These are phyloP conservation scores for Phytopythium chamaehyphon DNA, from an alignment of 352 stramenopile genomes.

Conservation along the genomic window DNA sequence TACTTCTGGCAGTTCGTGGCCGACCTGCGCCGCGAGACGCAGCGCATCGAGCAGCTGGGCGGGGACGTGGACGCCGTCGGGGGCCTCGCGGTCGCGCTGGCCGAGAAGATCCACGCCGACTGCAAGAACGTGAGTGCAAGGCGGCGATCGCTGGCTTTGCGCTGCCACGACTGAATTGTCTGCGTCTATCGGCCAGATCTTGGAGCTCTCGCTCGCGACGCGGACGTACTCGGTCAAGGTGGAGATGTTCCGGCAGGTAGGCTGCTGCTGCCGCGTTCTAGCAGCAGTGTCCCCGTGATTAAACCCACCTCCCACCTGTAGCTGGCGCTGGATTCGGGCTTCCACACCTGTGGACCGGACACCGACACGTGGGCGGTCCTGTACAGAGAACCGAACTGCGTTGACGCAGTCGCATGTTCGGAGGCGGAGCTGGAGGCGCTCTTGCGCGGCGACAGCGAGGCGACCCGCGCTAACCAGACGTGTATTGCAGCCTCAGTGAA, in stretches of 20 bases:
- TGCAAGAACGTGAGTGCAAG: slow-evolving; percentile 47
- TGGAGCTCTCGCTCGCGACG: slow-evolving; percentile 74
- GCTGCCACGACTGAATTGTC: too few relatives aligned
- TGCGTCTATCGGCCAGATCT: slow-evolving; percentile 36
- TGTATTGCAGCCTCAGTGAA: slow-evolving; percentile 66
- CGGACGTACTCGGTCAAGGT: slow-evolving; percentile 78
- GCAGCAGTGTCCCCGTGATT: too few relatives aligned
- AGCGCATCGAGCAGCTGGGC: slow-evolving; percentile 25
- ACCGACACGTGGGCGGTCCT: slow-evolving; percentile 67
- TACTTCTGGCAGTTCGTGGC: slow-evolving; percentile 80
- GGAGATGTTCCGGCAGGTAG: slow-evolving; percentile 73
- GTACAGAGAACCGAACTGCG: slow-evolving; percentile 60
- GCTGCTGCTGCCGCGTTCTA: too few relatives aligned
- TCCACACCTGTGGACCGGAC: slow-evolving; percentile 45
- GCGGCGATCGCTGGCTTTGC: slow-evolving; percentile 1
- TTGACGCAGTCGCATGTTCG: slow-evolving; percentile 62
- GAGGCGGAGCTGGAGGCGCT: slow-evolving; percentile 36
- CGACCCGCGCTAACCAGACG: slow-evolving; percentile 18
- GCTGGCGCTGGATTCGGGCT: slow-evolving; percentile 64
- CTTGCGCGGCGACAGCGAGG: slow-evolving; percentile 19
- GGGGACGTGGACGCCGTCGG: slow-evolving; percentile 46
- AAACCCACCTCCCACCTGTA: too few relatives aligned
- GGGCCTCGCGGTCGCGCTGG: slow-evolving; percentile 45
- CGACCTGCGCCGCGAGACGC: slow-evolving; percentile 25
- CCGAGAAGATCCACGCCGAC: slow-evolving; percentile 50